These are phyloP conservation scores for Babesia gibsoni DNA, from an alignment of 169 alveolate genomes.

Conservation along the genomic window DNA sequence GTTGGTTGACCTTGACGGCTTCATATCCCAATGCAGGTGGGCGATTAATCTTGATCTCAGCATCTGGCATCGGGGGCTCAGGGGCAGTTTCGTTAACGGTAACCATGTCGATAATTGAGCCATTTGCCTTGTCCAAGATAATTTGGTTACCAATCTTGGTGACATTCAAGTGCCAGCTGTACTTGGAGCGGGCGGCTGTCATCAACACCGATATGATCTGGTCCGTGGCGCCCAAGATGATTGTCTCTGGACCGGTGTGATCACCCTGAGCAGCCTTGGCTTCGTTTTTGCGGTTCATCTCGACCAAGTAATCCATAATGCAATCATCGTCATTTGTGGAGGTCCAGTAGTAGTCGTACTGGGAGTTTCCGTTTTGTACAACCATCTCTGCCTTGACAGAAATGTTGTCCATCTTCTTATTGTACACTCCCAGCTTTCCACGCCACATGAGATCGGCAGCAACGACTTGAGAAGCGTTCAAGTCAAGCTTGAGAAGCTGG, in stretches of 20 bases:
- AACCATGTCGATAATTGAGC: conserved; percentile 85
- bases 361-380: conserved; percentile 64
- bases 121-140: conserved; percentile 86
- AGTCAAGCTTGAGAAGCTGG: conserved; percentile 79
- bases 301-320: conserved; percentile 70
- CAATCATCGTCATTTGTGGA: conserved; percentile 83
- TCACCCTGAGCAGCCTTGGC: conserved; percentile 32
- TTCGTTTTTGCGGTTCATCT: conserved; percentile 12
- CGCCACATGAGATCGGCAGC: conserved; percentile 84
- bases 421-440: conserved; percentile 82
- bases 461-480: conserved; percentile 67
- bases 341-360: conserved; percentile 79
- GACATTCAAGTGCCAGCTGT: conserved; percentile 86
- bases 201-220: conserved; percentile 84
- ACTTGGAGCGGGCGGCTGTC: conserved; percentile 87
- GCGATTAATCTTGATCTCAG: conserved; percentile 83
- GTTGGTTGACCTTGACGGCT: conserved; percentile 86
- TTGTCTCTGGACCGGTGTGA: conserved; percentile 47
- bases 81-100: conserved; percentile 88
- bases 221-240: conserved; percentile 85
- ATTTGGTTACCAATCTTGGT: conserved; percentile 83
- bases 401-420: conserved; percentile 81
- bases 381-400: conserved; percentile 75
- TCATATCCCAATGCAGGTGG: conserved; percentile 86
- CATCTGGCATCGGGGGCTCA: conserved; percentile 88